Percentiles rank a stretch among this genome's conserved stretches.
phyloP scores from a whole-genome alignment of 129 eudicot genomes.

The Saposhnikovia divaricata region DNA sequence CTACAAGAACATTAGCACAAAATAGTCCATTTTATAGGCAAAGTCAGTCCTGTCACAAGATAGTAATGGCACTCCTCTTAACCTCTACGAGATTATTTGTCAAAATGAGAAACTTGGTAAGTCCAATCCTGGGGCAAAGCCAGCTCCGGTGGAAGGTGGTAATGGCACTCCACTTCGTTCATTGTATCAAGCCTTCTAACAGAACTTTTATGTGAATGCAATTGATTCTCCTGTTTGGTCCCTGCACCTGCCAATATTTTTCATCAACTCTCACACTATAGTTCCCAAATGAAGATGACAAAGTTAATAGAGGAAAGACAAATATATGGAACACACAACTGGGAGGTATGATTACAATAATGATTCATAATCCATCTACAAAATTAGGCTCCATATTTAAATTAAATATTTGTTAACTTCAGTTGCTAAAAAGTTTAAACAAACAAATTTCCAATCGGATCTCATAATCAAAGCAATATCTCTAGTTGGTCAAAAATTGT shows the following conservation, averaged over 20 bases:
- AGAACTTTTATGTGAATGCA: background rate
- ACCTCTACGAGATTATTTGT: background rate
- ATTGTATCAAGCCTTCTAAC: background rate
- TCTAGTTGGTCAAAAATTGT: background rate
- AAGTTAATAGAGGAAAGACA: background rate
- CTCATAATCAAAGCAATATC: background rate
- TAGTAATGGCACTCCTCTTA: background rate
- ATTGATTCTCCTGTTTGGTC: background rate
- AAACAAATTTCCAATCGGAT: background rate
- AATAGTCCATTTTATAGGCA: background rate
- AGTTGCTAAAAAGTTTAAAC: background rate
- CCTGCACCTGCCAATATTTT: background rate
- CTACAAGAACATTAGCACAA: background rate
- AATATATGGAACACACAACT: background rate
- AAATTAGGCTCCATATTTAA: background rate
- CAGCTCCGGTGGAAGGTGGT: slow-evolving; percentile 4
- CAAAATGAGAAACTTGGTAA: background rate
- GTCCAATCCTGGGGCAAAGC: slow-evolving; percentile 10
- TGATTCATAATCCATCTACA: background rate
- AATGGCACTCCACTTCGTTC: slow-evolving; percentile 3
- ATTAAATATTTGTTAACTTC: background rate
- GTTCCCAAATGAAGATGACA: background rate
- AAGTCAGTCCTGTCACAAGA: background rate
- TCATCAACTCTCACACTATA: background rate
- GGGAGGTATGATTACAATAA: background rate